phyloP scores from a whole-genome alignment of 495 filamentous ascomycete genomes.

The Hamigera avellanea region DNA sequence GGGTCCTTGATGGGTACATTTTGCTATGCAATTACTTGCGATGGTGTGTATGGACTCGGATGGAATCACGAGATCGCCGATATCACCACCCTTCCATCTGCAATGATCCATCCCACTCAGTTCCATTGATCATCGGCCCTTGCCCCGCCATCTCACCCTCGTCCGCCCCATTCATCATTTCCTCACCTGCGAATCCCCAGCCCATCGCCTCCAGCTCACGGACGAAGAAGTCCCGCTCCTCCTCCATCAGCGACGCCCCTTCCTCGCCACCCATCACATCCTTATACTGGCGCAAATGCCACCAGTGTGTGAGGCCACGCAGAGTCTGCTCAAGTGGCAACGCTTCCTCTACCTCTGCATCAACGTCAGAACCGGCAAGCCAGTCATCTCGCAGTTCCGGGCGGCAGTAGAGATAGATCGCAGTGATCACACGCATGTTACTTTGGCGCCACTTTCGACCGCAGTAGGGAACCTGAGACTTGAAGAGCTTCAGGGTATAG shows the following conservation, averaged over 20 bases:
- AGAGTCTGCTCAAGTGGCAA: constrained; percentile 83
- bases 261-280: constrained; percentile 67
- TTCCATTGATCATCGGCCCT: constrained; percentile 24
- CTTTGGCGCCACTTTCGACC: constrained; percentile 95
- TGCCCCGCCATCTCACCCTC: constrained; percentile 37
- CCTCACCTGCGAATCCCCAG: constrained; percentile 34
- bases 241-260: constrained; percentile 43
- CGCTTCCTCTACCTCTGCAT: constrained; percentile 85
- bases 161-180: constrained; percentile 21
- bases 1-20: too few species aligned
- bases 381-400: constrained; percentile 93
- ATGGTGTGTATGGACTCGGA: too few species aligned
- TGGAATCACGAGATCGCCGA: too few species aligned
- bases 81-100: constrained; percentile 35
- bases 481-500: constrained; percentile 96
- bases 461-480: constrained; percentile 95
- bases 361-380: constrained; percentile 82
- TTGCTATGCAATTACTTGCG: too few species aligned
- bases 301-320: constrained; percentile 81
- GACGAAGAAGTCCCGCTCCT: constrained; percentile 83
- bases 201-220: constrained; percentile 81
- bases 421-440: constrained; percentile 98
- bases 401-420: constrained; percentile 83
- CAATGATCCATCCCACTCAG: constrained; percentile 35
- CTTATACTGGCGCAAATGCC: constrained; percentile 71